Conservation (phyloP, 2,329 filamentous ascomycete species). For the Aureobasidium vineae region DNA sequence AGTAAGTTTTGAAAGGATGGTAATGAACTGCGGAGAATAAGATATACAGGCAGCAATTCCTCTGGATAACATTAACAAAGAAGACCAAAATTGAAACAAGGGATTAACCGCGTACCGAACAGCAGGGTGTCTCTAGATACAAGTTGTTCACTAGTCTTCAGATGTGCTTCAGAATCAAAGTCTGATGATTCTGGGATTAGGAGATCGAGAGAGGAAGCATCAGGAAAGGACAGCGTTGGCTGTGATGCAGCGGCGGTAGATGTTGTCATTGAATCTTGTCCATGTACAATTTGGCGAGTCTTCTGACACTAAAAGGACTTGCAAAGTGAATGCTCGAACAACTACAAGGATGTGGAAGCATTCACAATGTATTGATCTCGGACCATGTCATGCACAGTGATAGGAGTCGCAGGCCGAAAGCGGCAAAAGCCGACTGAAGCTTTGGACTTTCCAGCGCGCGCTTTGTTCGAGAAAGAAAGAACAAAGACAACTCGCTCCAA, state of each 20-base stretch:
- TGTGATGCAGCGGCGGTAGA: slow-evolving; percentile 38
- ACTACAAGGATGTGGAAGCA: background rate
- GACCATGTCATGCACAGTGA: slow-evolving; percentile 16
- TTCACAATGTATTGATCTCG: background rate
- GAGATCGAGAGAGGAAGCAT: slow-evolving; percentile 29
- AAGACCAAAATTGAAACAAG: slow-evolving; percentile 7
- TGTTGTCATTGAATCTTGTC: slow-evolving; percentile 7
- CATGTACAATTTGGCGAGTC: background rate
- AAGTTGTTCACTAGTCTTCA: slow-evolving; percentile 47
- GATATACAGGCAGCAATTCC: slow-evolving; percentile 67
- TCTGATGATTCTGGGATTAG: slow-evolving; percentile 40
- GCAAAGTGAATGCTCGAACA: background rate
- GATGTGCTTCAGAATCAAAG: slow-evolving; percentile 41
- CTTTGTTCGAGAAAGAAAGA: slow-evolving; percentile 1
- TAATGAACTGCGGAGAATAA: slow-evolving; percentile 65
- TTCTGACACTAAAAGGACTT: background rate
- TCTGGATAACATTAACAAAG: slow-evolving; percentile 53
- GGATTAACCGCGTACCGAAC: slow-evolving; percentile 60
- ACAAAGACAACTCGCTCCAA: slow-evolving; percentile 4
- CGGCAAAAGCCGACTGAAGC: background rate
- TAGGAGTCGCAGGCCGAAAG: background rate
- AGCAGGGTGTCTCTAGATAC: slow-evolving; percentile 59
- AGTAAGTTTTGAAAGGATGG: slow-evolving; percentile 59
- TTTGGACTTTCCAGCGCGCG: background rate
- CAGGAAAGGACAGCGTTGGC: slow-evolving; percentile 30